Conservation (phyloP, 352 stramenopile species). For the Phytophthora hibernalis region DNA sequence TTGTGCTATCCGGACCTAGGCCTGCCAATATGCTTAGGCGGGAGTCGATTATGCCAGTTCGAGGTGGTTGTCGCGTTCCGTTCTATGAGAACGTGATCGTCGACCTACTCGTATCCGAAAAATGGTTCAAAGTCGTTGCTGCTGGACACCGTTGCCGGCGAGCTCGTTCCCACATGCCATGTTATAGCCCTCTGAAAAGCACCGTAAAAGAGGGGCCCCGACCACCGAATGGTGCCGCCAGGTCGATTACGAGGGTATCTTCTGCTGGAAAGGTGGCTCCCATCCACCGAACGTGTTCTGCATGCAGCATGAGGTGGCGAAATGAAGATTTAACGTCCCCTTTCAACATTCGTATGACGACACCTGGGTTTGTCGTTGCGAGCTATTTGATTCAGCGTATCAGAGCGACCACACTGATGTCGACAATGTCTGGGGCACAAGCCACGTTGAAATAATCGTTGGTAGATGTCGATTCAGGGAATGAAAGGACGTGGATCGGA, state of each 20-base stretch:
- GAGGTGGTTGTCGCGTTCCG: no score
- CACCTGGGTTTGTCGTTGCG: neutral
- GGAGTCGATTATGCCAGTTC: no score
- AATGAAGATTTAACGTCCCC: slow-evolving; percentile 28
- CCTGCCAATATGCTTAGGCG: no score
- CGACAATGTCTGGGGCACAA: neutral
- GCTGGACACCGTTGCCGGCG: no score
- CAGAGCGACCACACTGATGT: slow-evolving; percentile 1
- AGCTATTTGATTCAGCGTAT: slow-evolving; percentile 12
- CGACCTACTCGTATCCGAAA: no score
- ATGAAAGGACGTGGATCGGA: slow-evolving; percentile 27
- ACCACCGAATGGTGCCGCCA: slow-evolving; percentile 27
- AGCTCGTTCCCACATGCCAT: no score
- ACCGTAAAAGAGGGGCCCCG: no score
- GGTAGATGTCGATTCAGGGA: slow-evolving; percentile 3
- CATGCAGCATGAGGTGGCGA: slow-evolving; percentile 13
- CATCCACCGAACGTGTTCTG: slow-evolving; percentile 16
- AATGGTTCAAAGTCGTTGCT: no score
- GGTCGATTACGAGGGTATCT: slow-evolving; percentile 14
- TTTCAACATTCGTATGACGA: slow-evolving; percentile 16
- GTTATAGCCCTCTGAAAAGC: no score
- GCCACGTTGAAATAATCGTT: slow-evolving; percentile 9
- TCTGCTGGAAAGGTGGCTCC: slow-evolving; percentile 11
- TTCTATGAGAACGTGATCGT: no score
- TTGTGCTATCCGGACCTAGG: no score